Evolutionary conservation across 805 yeast genomes (phyloP), one percentile per base, ranked within the genome.

Genomic region (Tetrapisispora taiwanensis): DNA sequence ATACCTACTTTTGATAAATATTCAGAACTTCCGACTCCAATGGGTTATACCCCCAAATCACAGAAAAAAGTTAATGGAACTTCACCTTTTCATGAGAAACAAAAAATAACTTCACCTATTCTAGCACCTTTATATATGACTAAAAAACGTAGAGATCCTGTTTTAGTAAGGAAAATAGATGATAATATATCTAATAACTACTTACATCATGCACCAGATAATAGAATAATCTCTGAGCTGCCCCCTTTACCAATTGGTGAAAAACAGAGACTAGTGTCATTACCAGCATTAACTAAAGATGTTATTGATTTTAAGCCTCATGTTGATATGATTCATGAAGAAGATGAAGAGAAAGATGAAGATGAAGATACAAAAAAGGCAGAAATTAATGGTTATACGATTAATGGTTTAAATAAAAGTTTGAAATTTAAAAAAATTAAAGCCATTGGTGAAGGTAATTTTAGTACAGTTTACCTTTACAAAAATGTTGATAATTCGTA

Each of bases 401-500:
- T 57, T 9, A 39, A 45, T 14, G 41, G 52, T 38, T 26, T 52
- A 10, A 46, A 54, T 8, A 38, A 44, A 7, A 43, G 50, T 1
- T 20, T 53, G 20, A 41, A 46, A 20, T 71, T 75, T 74, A 53
- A 52, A 22, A 64, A 64, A 43, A 42, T 63, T 0, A 62, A 59
- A 37, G 67, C 72, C 36, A 67, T 84, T 4, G 94, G 94, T 1
- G 53, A 67, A 18, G 94, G 94, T 0, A 74, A 79, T 26, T 84
- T 83, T 59, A 79, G 87, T 58, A 71, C 70, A 7, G 92, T 84
- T 10, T 70, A 75, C 15, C 54, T 75, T 14, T 82, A 75, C 6
- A 60, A 60, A 33, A 52, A 64, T 2, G 39, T 59, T 0, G 60
- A 58, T 13, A 48, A 52, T 19, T n/a, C 30, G 14, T n/a, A 10